Conservation (phyloP, 805 yeast genomes). For the Yamadazyma olivae region DNA sequence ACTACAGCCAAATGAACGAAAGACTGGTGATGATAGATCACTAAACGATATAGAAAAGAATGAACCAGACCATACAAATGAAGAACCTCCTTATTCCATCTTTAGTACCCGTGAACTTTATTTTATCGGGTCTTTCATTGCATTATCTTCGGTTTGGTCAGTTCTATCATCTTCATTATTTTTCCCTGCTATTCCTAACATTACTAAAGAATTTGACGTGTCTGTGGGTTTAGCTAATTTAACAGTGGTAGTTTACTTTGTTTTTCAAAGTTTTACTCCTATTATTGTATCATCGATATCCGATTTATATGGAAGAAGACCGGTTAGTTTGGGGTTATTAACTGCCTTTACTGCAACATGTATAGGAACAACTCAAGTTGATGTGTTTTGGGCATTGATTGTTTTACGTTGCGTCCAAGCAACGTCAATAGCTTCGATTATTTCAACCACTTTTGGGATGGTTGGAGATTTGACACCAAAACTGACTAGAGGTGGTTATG, state of each 20-base stretch:
- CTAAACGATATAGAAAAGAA: too few species aligned
- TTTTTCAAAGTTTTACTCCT: slow-evolving; percentile 74
- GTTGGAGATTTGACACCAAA: slow-evolving; percentile 67
- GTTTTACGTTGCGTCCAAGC: slow-evolving; percentile 70
- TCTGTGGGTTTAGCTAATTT: slow-evolving; percentile 58
- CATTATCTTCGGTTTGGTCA: slow-evolving; percentile 57
- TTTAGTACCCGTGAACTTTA: slow-evolving; percentile 39
- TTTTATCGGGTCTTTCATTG: slow-evolving; percentile 33
- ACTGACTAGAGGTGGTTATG: slow-evolving; percentile 62
- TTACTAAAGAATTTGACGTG: slow-evolving; percentile 52
- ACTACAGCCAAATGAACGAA: too few species aligned
- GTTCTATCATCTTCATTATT: slow-evolving; percentile 71
- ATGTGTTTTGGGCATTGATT: slow-evolving; percentile 53
- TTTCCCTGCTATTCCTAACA: slow-evolving; percentile 64
- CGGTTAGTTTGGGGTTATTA: slow-evolving; percentile 53
- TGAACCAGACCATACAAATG: too few species aligned
- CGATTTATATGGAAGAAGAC: slow-evolving; percentile 69
- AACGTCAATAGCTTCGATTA: slow-evolving; percentile 65
- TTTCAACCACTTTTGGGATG: slow-evolving; percentile 63
- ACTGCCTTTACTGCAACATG: slow-evolving; percentile 53
- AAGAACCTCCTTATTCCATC: slow-evolving; percentile 24
- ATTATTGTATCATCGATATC: slow-evolving; percentile 62
- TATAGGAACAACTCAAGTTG: slow-evolving; percentile 58
- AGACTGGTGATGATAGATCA: too few species aligned
- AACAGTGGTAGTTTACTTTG: slow-evolving; percentile 69